phyloP scores from a whole-genome alignment of 202 grass and related monocot species.

The Bolboschoenoplectus hybrid region DNA sequence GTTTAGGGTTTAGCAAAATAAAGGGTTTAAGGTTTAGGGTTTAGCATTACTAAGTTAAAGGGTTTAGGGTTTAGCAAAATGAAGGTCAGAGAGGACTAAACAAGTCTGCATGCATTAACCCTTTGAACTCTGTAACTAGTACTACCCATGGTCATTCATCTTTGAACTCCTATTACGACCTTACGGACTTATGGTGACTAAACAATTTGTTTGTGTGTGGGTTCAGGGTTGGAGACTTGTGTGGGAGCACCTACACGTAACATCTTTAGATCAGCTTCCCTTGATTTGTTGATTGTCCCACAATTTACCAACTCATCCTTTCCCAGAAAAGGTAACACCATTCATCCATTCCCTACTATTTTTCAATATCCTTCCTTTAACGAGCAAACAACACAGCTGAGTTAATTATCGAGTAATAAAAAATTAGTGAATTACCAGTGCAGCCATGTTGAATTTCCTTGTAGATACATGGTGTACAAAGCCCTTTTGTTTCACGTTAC shows the following conservation, averaged over 20 bases:
- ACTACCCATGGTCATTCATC: not conserved
- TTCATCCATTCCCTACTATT: not conserved
- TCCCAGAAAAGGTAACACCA: not conserved
- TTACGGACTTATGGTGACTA: not conserved
- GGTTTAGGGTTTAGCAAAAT: not conserved
- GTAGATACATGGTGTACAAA: constrained; percentile 36
- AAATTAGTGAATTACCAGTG: constrained; percentile 35
- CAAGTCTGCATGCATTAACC: not conserved
- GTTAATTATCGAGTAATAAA: constrained; percentile 20
- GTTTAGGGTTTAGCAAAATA: not conserved
- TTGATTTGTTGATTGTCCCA: constrained; percentile 8
- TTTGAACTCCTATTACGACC: not conserved
- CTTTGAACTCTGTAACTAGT: not conserved
- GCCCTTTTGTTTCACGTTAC: constrained; percentile 26
- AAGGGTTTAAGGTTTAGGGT: not conserved
- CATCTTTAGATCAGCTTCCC: not conserved
- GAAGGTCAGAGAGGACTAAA: not conserved
- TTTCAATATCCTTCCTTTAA: constrained; percentile 20
- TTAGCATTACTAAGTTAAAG: not conserved
- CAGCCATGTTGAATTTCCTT: constrained; percentile 22
- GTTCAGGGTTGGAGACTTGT: not conserved
- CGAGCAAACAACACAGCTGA: constrained; percentile 10
- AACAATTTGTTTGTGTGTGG: not conserved
- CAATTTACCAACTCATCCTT: constrained; percentile 23
- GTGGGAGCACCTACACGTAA: not conserved